phyloP scores from a whole-genome alignment of 768 basidiomycete genomes.

The Leucosporidium yakuticum region DNA sequence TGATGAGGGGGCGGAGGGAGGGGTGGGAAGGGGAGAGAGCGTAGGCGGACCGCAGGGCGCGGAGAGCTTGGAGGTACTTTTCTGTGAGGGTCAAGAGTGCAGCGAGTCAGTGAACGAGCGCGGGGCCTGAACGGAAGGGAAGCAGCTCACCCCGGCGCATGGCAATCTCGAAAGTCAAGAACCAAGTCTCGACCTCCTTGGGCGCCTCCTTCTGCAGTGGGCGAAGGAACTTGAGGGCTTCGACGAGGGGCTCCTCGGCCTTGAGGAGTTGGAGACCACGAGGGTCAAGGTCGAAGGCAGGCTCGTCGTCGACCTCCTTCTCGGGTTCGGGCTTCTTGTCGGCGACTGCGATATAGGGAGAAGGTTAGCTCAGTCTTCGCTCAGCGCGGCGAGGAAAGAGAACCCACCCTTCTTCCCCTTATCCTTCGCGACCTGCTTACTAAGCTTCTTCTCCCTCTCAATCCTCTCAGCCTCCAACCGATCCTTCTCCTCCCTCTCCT shows the following conservation, averaged over 20 bases:
- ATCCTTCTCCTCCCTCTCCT: slow-evolving; percentile 8
- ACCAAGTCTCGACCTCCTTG: slow-evolving; percentile 63
- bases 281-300: slow-evolving; percentile 64
- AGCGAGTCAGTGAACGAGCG: not conserved
- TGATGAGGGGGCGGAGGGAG: slow-evolving; percentile 63
- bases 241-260: slow-evolving; percentile 62
- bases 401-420: slow-evolving; percentile 64
- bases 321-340: slow-evolving; percentile 5
- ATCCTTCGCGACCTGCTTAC: slow-evolving; percentile 48
- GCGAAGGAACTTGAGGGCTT: slow-evolving; percentile 63
- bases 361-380: no score
- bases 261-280: slow-evolving; percentile 66
- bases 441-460: slow-evolving; percentile 71
- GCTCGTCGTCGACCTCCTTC: slow-evolving; percentile 38
- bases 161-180: slow-evolving; percentile 70
- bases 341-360: not conserved
- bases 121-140: not conserved
- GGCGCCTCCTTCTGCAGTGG: slow-evolving; percentile 56
- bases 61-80: slow-evolving; percentile 70
- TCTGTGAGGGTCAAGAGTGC: slow-evolving; percentile 48
- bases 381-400: no score
- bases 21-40: slow-evolving; percentile 55
- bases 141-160: slow-evolving; percentile 48
- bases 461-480: slow-evolving; percentile 60
- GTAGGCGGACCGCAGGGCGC: slow-evolving; percentile 58